Evolutionary conservation across 192 early-diverging fungal species (phyloP), one percentile per base, ranked within the genome.

Genomic region (Rhizoclosmatium sp.): DNA sequence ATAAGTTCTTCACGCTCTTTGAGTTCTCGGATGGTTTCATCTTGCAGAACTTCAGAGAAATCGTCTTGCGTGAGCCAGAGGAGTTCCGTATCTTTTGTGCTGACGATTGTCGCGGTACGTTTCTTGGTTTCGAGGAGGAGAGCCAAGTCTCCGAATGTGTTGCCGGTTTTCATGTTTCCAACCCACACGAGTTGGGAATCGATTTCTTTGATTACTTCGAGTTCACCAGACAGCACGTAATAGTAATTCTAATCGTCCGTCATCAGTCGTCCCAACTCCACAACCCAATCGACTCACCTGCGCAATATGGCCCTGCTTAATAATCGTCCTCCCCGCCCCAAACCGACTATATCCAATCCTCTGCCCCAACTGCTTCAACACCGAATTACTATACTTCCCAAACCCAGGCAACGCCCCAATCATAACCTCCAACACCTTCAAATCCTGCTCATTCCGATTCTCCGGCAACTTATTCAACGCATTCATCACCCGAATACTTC

Each of bases 11-110:
- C 31, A 31, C 72, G 72, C 7, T 75, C 72, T 39, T 75, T 10
- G 7, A 75, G 16, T 47, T 75, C 72, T 48, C 40, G 4, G 9
- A 75, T n/a, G 21, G 59, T 62, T 62, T 75, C 59, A 23, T 40
- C 46, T 75, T 75, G 59, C 42, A 75, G 59, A 12, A 75, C 60
- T 41, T 59, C 31, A 16, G 59, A 56, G 39, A 75, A 75, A 45
- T 75, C 72, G 44, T 75, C 72, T 4, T 59, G 56, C 42, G 60
- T 62, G 16, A 75, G 42, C 72, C 72, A 75, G 9, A 75, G 47
- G 7, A 75, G 72, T 40, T 75, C 72, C 23, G 61, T 62, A 4
- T 75, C 72, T 31, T 60, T 75, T 45, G 61, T 47, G 4, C 59
- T 47, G 14, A 45, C 45, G 42, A 75, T 42, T 3, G 72, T 75